Evolutionary conservation across 2,329 filamentous ascomycete species (phyloP).

Genomic region (Scorias spongiosa): DNA sequence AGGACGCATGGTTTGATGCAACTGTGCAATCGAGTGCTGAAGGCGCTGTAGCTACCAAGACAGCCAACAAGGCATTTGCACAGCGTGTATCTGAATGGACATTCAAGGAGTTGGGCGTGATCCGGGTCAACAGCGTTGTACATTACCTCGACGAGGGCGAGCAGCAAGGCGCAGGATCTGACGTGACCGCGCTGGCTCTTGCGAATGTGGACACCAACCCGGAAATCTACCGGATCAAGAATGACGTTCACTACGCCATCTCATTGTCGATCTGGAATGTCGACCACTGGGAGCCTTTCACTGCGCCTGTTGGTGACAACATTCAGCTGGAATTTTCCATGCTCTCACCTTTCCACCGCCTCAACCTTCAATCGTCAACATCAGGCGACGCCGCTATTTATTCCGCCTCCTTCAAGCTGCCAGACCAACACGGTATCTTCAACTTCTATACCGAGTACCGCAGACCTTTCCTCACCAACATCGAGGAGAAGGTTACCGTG

Average conservation of each 20-base stretch:
- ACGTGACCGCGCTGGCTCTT: conserved; percentile 19
- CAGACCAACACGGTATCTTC: conserved; percentile 98
- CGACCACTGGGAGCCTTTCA: conserved; percentile 62
- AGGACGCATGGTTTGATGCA: conserved; percentile 77
- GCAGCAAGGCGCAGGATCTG: conserved; percentile 18
- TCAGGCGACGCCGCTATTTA: conserved; percentile 59
- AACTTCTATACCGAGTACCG: conserved; percentile 98
- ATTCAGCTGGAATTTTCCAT: conserved; percentile 96
- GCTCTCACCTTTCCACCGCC: conserved; percentile 92
- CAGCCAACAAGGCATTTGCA: conserved; percentile 72
- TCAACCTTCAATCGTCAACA: conserved; percentile 45
- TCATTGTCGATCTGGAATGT: conserved; percentile 73
- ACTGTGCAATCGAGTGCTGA: conserved; percentile 45
- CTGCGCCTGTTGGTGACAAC: conserved; percentile 50
- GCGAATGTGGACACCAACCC: conserved; percentile 50
- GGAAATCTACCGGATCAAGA: conserved; percentile 87
- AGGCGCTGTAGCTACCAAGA: conserved; percentile 42
- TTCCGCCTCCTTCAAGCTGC: conserved; percentile 60
- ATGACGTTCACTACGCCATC: conserved; percentile 77
- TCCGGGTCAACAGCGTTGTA: conserved; percentile 69
- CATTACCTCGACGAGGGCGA: conserved; percentile 51
- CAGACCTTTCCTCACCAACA: conserved; percentile 71
- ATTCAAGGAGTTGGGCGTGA: conserved; percentile 83
- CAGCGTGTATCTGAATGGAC: conserved; percentile 82
- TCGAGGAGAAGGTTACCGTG: conserved; percentile 91